Conservation (phyloP, 177 flowering plant species). For the Tripterygium wilfordii region DNA sequence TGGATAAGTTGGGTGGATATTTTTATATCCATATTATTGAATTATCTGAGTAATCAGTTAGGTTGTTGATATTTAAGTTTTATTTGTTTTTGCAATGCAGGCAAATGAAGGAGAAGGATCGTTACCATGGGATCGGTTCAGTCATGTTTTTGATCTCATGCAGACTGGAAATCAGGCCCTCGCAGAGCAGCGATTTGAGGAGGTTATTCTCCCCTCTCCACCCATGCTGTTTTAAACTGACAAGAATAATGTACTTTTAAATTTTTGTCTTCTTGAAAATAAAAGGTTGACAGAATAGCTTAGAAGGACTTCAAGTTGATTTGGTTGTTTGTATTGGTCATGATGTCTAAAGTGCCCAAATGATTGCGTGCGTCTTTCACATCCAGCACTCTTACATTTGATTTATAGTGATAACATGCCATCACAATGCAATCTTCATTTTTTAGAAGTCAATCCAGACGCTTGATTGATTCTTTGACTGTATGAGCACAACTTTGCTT, state of each 20-base stretch:
- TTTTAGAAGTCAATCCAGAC: no score
- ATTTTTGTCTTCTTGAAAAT: background rate
- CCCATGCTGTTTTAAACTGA: background rate
- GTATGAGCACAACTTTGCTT: no score
- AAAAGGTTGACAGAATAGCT: background rate
- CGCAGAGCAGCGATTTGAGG: conserved; percentile 49
- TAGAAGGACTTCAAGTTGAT: no score
- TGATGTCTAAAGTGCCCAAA: no score
- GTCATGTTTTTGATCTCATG: conserved; percentile 49
- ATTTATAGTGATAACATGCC: no score
- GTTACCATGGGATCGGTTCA: conserved; percentile 41
- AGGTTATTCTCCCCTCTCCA: conserved; percentile 32
- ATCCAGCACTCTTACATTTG: no score
- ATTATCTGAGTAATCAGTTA: background rate
- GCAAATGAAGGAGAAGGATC: conserved; percentile 38
- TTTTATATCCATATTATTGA: background rate
- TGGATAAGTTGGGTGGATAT: background rate
- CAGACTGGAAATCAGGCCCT: conserved; percentile 66
- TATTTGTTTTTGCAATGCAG: conserved; percentile 30
- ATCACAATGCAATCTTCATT: no score
- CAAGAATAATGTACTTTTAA: background rate
- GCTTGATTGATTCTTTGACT: no score
- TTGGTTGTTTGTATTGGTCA: no score
- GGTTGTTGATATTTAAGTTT: background rate
- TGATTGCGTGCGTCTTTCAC: no score